Evolutionary conservation across 257 asterid species (phyloP), one percentile per base, ranked within the genome.

Genomic region (Salvia splendens): DNA sequence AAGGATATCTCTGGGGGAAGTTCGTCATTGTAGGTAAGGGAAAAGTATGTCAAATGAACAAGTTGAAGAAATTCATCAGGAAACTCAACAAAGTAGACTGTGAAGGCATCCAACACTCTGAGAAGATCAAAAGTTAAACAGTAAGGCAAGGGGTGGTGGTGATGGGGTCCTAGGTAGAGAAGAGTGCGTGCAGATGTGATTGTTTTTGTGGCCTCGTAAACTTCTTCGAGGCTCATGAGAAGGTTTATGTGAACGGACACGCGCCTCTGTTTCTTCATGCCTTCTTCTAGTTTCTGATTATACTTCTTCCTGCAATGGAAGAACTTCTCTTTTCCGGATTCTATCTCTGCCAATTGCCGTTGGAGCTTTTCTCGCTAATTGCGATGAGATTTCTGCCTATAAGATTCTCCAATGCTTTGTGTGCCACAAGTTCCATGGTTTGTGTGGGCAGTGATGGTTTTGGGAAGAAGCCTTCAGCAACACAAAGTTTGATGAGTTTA

Each of bases 91-190:
- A 78, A 78, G 17, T 68, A 78, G 12, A 78, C 64, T 5, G 76
- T 64, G n/a, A 58, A 57, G 0, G 82, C 82, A 73, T 78, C 82
- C 1, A 78, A 38, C 2, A 78, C 76, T 58, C 76, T 73, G 2
- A 78, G 79, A 10, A 68, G 72, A 1, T 71, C 49, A 35, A 61
- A 79, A 42, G 73, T 58, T 52, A 75, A 55, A 54, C 12, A 30
- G 14, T 7, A 75, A 7, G 78, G 78, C 6, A 66, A 3, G 0
- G 78, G 75, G 52, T 70, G 78, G 24, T 67, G 71, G 24, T 71
- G 78, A 42, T 70, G 77, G 6, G 75, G 24, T 7, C 77, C 80
- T 1, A 36, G 70, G 10, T 56, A 78, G 8, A 78, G 63, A 43
- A 78, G 69, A 46, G 38, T 73, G 15, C 82, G 76, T 0, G 82